Conservation (phyloP, 495 filamentous ascomycete genomes). For the Cryomyces minteri region DNA sequence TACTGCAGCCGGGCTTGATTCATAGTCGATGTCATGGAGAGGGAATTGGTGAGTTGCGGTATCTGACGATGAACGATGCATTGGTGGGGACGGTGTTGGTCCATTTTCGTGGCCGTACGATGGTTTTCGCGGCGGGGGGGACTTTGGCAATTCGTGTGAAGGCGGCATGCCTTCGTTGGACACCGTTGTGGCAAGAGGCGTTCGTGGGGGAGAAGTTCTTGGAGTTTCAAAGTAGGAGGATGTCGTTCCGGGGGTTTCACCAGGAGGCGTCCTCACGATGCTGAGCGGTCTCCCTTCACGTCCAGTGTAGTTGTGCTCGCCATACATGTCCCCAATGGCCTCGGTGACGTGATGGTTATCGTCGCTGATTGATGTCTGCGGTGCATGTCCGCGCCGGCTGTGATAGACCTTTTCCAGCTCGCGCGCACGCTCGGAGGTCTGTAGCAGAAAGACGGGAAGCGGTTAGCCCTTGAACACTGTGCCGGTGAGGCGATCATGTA, state of each 20-base stretch:
- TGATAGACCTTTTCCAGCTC: conserved; percentile 22
- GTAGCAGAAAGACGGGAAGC: conserved; percentile 1
- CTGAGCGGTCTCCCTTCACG: conserved; percentile 40
- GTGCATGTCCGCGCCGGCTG: conserved; percentile 37
- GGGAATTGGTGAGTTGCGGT: conserved; percentile 62
- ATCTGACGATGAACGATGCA: conserved; percentile 36
- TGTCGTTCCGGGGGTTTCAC: conserved; percentile 14
- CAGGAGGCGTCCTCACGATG: conserved; percentile 38
- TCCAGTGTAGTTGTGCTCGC: conserved; percentile 47
- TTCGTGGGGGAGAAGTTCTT: conserved; percentile 4
- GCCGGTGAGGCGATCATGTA: neutral
- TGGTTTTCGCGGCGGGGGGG: conserved; percentile 17
- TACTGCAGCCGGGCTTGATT: conserved; percentile 76
- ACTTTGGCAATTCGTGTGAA: conserved; percentile 3
- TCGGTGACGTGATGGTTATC: conserved; percentile 94
- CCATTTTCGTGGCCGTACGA: conserved; percentile 31
- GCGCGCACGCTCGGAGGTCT: conserved; percentile 17
- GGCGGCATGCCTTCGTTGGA: conserved; percentile 12
- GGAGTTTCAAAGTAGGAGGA: conserved; percentile 25
- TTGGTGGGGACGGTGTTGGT: conserved; percentile 37
- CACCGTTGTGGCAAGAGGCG: conserved; percentile 4
- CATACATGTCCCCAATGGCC: conserved; percentile 92
- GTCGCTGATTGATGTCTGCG: conserved; percentile 56
- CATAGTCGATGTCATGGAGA: conserved; percentile 81
- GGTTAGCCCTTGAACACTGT: neutral